Evolutionary conservation across 306 rosid species (phyloP), one percentile per base, ranked within the genome.

Genomic region (Vigna angularis): DNA sequence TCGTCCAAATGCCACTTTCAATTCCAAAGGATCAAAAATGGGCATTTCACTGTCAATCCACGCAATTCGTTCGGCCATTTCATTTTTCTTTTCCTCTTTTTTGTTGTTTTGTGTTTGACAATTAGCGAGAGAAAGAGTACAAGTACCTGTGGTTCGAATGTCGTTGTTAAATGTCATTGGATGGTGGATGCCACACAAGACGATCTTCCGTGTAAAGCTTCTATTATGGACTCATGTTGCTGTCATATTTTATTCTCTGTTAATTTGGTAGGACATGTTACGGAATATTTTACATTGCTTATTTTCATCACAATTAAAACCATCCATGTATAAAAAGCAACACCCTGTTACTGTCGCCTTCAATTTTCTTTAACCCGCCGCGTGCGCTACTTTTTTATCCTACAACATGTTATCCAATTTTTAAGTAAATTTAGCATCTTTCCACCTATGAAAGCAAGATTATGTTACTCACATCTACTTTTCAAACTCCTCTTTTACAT

Each of bases 171-270:
- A 67, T 40, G 81, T 45, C n/a, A 26, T 26, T 4, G 12, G 66
- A 26, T 77, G 72, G 85, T 45, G 84, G 78, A 63, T 26, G 49
- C 49, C 75, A 75, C 44, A 48, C 51, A 49, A 18, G 68, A 40
- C 5, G 42, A 28, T 62, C 65, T 65, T 78, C 17, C 45, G 61
- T 74, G 86, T 78, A 74, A 86, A 74, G 80, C 65, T 32, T 49
- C 69, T 40, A 28, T 30, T 9, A 8, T 80, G 63, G 52, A 45
- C 42, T 24, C 1, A 0, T 72, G 36, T 50, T 68, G 28, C 55
- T 44, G 28, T 69, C 63, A 48, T 2, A 4, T 18, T 15, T 38
- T 63, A 30, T 3, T 62, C 13, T 7, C 7, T 9, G 47, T 32
- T 64, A 8, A 36, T 36, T 38, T 64, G 49, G 26, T 36, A 64